Conservation (phyloP, 495 filamentous ascomycete genomes). For the Daldinia concentrica region DNA sequence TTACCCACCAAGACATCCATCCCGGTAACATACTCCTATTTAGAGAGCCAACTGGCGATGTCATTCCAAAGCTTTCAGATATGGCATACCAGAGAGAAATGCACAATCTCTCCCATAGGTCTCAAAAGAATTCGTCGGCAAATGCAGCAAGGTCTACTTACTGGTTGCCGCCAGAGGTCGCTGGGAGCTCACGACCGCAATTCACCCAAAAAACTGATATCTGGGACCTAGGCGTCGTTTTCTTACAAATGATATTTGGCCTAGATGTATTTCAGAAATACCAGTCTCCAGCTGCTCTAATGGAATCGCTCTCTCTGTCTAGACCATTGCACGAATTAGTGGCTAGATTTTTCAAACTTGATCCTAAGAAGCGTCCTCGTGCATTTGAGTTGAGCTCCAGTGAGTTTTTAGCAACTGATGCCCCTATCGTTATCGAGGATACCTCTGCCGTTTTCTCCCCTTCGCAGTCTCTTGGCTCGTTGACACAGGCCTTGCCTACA, state of each 20-base stretch:
- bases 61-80: constrained; percentile 73
- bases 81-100: constrained; percentile 72
- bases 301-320: constrained; percentile 70
- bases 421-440: constrained; percentile 61
- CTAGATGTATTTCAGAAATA: constrained; percentile 77
- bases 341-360: constrained; percentile 79
- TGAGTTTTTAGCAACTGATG: constrained; percentile 79
- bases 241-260: constrained; percentile 95
- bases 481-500: constrained; percentile 50
- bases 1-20: constrained; percentile 83
- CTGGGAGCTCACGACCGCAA: constrained; percentile 64
- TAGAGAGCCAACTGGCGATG: constrained; percentile 63
- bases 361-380: constrained; percentile 83
- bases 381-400: constrained; percentile 90
- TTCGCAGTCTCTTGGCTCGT: constrained; percentile 50
- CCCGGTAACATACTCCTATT: constrained; percentile 78
- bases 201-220: constrained; percentile 86
- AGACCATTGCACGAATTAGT: constrained; percentile 80
- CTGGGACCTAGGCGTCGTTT: constrained; percentile 90
- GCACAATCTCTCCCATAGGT: constrained; percentile 63
- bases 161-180: constrained; percentile 85
- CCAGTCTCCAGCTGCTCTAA: constrained; percentile 75
- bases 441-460: constrained; percentile 45
- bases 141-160: constrained; percentile 75
- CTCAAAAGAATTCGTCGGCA: constrained; percentile 55